These are phyloP conservation scores for Baorangia bicolor DNA, from an alignment of 768 basidiomycete genomes.

Conservation along the genomic window DNA sequence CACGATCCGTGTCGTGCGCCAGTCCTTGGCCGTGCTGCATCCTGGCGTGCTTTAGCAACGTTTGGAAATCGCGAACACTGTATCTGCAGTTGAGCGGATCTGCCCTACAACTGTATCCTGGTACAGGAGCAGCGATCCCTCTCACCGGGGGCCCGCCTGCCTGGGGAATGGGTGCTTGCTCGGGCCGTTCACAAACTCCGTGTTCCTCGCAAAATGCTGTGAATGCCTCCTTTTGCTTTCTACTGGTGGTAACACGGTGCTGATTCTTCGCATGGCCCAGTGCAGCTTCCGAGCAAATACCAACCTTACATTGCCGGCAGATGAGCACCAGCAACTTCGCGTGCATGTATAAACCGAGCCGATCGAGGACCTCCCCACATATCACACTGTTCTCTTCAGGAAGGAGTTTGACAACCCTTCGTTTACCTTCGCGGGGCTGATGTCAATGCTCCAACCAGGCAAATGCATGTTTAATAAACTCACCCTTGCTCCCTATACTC, in stretches of 20 bases:
- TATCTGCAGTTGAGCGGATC: slow-evolving; percentile 3
- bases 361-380: not conserved
- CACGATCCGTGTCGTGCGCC: not conserved
- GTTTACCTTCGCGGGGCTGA: not conserved
- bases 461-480: not conserved
- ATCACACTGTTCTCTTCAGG: not conserved
- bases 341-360: not conserved
- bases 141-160: not conserved
- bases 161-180: not conserved
- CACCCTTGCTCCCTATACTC: no score
- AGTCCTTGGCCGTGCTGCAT: not conserved
- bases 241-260: not conserved
- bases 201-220: not conserved
- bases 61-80: not conserved
- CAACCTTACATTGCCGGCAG: not conserved
- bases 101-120: no score
- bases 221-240: not conserved
- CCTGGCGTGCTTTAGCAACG: not conserved
- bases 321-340: not conserved
- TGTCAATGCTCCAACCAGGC: not conserved
- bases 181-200: not conserved
- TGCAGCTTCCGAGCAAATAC: not conserved
- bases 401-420: not conserved
- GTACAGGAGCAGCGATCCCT: no score
- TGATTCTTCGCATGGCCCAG: slow-evolving; percentile 2